Conservation (phyloP, 2,329 filamentous ascomycete genomes). For the Alternaria incomplexa region DNA sequence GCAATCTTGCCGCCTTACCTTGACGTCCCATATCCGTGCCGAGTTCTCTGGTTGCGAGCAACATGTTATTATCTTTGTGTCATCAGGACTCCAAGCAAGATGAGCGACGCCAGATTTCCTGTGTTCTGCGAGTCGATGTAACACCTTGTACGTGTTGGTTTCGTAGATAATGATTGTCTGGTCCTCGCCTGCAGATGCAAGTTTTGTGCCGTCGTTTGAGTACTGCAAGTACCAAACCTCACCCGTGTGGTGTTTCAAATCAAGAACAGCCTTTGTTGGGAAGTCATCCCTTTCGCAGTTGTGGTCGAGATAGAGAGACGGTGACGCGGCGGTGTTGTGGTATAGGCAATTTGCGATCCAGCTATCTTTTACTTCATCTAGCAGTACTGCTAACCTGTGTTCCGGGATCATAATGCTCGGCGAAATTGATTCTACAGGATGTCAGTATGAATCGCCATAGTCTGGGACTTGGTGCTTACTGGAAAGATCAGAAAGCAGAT, state of each 20-base stretch:
- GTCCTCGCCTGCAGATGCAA: conserved; percentile 83
- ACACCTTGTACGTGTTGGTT: conserved; percentile 69
- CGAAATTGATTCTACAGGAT: conserved; percentile 76
- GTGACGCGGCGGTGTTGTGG: conserved; percentile 79
- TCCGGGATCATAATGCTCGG: conserved; percentile 97
- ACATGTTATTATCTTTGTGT: conserved; percentile 84
- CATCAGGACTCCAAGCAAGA: conserved; percentile 90
- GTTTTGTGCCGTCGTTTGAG: conserved; percentile 80
- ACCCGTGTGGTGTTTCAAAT: conserved; percentile 74
- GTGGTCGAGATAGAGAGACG: conserved; percentile 90
- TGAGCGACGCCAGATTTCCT: conserved; percentile 75
- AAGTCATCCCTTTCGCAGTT: conserved; percentile 80
- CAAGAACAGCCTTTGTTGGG: conserved; percentile 72
- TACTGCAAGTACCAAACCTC: conserved; percentile 94
- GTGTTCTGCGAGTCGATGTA: conserved; percentile 70
- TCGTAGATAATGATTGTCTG: conserved; percentile 82
- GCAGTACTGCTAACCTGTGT: conserved; percentile 79
- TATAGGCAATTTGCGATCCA: conserved; percentile 87
- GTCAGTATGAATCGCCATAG: conserved; percentile 17
- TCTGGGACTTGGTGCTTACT: conserved; percentile 60
- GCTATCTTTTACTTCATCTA: conserved; percentile 81
- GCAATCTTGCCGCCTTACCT: conserved; percentile 24
- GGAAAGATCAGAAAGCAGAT: conserved; percentile 80
- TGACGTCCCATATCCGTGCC: conserved; percentile 75
- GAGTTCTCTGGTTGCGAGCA: conserved; percentile 68